These are phyloP conservation scores for Blepharisma japonicum DNA, from an alignment of 73 alveolate genomes.

Conservation along the genomic window DNA sequence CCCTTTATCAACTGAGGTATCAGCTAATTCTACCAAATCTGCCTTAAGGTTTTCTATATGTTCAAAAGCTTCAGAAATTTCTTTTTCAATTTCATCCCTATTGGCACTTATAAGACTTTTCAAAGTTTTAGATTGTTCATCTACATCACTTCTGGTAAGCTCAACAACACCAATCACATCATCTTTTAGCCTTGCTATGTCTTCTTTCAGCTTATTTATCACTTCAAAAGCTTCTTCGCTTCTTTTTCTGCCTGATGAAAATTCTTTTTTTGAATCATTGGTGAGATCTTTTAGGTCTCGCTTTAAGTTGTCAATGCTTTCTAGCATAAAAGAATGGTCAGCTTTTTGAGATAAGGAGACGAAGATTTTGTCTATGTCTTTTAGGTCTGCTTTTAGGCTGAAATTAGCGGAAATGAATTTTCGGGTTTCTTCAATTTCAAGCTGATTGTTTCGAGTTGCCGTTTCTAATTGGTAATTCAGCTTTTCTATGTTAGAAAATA, in stretches of 20 bases:
- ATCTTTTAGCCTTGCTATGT: too few species aligned
- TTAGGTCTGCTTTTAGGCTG: slow-evolving; percentile 31
- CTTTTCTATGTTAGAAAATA: slow-evolving; percentile 30
- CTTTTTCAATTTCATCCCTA: not conserved
- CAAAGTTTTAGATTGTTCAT: too few species aligned
- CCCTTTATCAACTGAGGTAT: not conserved
- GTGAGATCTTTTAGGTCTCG: too few species aligned
- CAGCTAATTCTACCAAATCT: too few species aligned
- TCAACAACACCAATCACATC: too few species aligned
- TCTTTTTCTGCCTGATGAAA: too few species aligned
- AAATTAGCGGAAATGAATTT: slow-evolving; percentile 19
- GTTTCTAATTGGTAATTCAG: slow-evolving; percentile 24
- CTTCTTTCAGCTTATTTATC: too few species aligned
- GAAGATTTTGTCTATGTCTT: slow-evolving; percentile 28
- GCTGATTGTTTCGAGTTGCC: slow-evolving; percentile 14
- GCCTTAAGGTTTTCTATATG: not conserved
- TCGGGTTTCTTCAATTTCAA: slow-evolving; percentile 43
- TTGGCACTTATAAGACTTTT: too few species aligned
- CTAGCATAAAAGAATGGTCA: not conserved
- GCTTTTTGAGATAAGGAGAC: slow-evolving; percentile 14
- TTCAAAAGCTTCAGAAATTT: not conserved
- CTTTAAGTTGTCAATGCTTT: too few species aligned
- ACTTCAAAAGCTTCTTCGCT: too few species aligned
- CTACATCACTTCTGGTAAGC: too few species aligned
- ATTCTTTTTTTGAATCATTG: too few species aligned